Evolutionary conservation across 2,329 filamentous ascomycete genomes (phyloP).

Genomic region (Pseudogymnoascus sp.): DNA sequence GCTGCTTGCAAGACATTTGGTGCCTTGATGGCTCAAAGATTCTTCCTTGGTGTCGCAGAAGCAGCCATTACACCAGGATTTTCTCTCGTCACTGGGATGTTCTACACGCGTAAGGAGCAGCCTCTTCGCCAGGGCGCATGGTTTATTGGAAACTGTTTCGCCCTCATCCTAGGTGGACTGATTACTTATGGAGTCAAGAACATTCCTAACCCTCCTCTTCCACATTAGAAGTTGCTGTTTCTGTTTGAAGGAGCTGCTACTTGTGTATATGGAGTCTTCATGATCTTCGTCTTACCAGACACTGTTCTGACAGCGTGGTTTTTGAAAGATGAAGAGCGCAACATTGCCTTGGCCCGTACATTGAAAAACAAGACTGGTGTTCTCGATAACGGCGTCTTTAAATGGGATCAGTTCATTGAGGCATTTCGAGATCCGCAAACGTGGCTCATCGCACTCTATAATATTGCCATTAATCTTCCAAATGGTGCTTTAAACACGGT

Average conservation of each 20-base stretch:
- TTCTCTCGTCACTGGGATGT: conserved; percentile 54
- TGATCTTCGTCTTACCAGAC: conserved; percentile 54
- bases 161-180: conserved; percentile 54
- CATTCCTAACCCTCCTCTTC: conserved; percentile 61
- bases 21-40: conserved; percentile 59
- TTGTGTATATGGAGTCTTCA: conserved; percentile 26
- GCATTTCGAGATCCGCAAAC: conserved; percentile 51
- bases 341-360: conserved; percentile 58
- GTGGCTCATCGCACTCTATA: conserved; percentile 39
- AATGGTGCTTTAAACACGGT: too few relatives aligned
- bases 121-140: conserved; percentile 58
- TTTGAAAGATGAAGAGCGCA: conserved; percentile 51
- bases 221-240: too few relatives aligned
- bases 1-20: conserved; percentile 56
- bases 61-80: conserved; percentile 58
- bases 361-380: conserved; percentile 56
- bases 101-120: conserved; percentile 60
- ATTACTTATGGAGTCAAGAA: conserved; percentile 63
- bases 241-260: too few relatives aligned
- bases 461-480: too few relatives aligned
- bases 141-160: conserved; percentile 48
- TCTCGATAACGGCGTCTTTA: conserved; percentile 49
- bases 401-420: conserved; percentile 50
- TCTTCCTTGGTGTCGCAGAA: conserved; percentile 55
- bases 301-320: conserved; percentile 64